Evolutionary conservation across 768 basidiomycete species (phyloP).

Genomic region (Termitomyces sp.): DNA sequence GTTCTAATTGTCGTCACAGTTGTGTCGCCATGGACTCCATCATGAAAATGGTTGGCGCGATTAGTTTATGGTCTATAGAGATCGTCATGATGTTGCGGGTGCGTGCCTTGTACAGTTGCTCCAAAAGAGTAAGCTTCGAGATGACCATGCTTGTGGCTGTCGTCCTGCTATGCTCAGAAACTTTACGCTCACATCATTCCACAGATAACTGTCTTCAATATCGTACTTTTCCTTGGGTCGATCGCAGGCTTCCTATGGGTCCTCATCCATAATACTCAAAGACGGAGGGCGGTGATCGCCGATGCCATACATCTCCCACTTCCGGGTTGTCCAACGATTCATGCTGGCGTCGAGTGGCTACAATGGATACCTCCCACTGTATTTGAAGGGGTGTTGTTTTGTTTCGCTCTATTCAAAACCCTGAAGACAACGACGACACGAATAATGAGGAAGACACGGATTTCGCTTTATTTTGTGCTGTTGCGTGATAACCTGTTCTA

Average conservation of each 20-base stretch:
- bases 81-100: slow-evolving; percentile 43
- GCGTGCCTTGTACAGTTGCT: slow-evolving; percentile 36
- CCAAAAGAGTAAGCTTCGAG: slow-evolving; percentile 26
- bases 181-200: not conserved
- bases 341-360: slow-evolving; percentile 11
- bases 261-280: slow-evolving; percentile 29
- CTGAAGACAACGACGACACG: slow-evolving; percentile 18
- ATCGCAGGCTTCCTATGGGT: slow-evolving; percentile 38
- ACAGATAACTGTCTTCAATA: slow-evolving; percentile 34
- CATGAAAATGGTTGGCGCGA: slow-evolving; percentile 35
- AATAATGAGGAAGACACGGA: slow-evolving; percentile 16
- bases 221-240: slow-evolving; percentile 31
- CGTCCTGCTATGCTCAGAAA: not conserved
- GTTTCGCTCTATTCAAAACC: slow-evolving; percentile 32
- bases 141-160: not conserved
- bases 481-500: slow-evolving; percentile 40
- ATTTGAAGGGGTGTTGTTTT: slow-evolving; percentile 37
- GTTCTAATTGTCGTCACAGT: slow-evolving; percentile 15
- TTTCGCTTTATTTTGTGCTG: slow-evolving; percentile 28
- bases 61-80: slow-evolving; percentile 43
- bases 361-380: slow-evolving; percentile 14
- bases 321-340: slow-evolving; percentile 16
- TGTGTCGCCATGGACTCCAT: slow-evolving; percentile 39
- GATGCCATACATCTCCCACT: slow-evolving; percentile 29
- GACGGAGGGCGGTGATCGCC: slow-evolving; percentile 29